Percentiles rank a stretch among this genome's conserved stretches.
phyloP scores from a whole-genome alignment of 192 early-diverging fungal genomes.

The Gryganskiella cystojenkinii region DNA sequence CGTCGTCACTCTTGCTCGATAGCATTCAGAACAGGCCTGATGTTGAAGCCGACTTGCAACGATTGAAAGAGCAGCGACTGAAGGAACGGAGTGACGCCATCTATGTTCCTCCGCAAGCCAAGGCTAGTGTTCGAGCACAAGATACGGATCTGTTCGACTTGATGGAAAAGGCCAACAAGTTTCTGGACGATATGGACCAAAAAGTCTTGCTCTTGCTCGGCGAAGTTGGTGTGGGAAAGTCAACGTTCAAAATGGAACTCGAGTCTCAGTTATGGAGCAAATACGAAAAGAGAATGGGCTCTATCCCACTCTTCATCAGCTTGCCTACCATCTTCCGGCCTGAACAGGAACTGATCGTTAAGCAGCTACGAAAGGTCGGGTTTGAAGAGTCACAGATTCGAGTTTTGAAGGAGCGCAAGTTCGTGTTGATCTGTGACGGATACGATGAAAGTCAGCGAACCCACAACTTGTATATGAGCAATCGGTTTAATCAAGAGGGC shows the following conservation, averaged over 20 bases:
- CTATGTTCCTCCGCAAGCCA: not conserved
- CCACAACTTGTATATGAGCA: conserved; percentile 18
- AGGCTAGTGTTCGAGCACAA: not conserved
- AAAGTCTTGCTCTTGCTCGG: conserved; percentile 25
- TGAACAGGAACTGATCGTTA: conserved; percentile 25
- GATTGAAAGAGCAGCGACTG: conserved; percentile 1
- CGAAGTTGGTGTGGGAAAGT: conserved; percentile 18
- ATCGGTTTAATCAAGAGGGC: conserved; percentile 13
- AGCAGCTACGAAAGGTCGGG: conserved; percentile 16
- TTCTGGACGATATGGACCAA: not conserved
- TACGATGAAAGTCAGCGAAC: conserved; percentile 29
- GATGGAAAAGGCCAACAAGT: not conserved
- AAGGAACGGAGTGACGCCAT: conserved; percentile 4
- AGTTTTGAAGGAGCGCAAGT: conserved; percentile 21
- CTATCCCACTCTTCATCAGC: conserved; percentile 17
- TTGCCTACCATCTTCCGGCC: conserved; percentile 18
- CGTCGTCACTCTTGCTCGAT: conserved; percentile 10
- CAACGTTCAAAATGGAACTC: conserved; percentile 18
- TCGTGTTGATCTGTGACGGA: conserved; percentile 31
- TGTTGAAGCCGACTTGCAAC: conserved; percentile 18
- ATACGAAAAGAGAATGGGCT: conserved; percentile 12
- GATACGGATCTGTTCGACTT: not conserved
- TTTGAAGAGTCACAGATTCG: conserved; percentile 17
- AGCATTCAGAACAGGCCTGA: conserved; percentile 16
- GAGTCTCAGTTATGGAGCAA: conserved; percentile 13